Base-by-base conservation (phyloP, 148 eudicot genomes). In the Gaultheria prostrata region DNA sequence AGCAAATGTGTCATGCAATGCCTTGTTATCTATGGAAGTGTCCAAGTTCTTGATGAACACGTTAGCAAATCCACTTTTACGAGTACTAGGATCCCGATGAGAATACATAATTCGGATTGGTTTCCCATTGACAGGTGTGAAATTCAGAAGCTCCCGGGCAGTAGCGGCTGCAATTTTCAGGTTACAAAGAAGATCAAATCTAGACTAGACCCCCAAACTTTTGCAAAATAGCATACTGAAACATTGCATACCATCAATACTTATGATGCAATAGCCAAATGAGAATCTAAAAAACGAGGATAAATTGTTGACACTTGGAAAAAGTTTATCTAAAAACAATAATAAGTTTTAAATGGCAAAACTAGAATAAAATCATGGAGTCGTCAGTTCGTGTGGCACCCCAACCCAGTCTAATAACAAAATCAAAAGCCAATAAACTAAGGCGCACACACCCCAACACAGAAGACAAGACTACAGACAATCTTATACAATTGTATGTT, bases 21-120 rank as follows among this genome's bases (percentile, higher is more conserved):
- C 88, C 80, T 90, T 92, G 86, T 89, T 86, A 57, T 93, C 96
- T 15, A 93, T 89, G 10, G 91, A 76, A 6, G 82, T 1, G 39
- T 93, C 94, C 83, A 93, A 77, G 53, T 92, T 92, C 88, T 92
- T 92, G 32, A 93, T 89, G 80, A 90, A 93, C 3, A 93, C 75
- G 76, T 93, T 93, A 12, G 89, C 94, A 61, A 77, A 75, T 54
- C 97, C 94, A 53, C 90, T 93, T 73, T 93, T 93, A n/a, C 92
- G 87, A 8, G 90, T 83, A 82, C 88, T 90, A 53, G 97, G 93
- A 76, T 93, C 97, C 1, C 97, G 86, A 17, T 93, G 91, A 87
- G 93, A 93, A 57, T 78, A 89, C 97, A 92, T 93, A 6, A 93
- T 88, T 86, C 97, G 86, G 35, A 93, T 89, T 1, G 94, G 89